A percentile compares a stretch with the other conserved stretches of the same genome.
phyloP scores from a whole-genome alignment of 495 filamentous ascomycete genomes.

The Daldinia decipiens region DNA sequence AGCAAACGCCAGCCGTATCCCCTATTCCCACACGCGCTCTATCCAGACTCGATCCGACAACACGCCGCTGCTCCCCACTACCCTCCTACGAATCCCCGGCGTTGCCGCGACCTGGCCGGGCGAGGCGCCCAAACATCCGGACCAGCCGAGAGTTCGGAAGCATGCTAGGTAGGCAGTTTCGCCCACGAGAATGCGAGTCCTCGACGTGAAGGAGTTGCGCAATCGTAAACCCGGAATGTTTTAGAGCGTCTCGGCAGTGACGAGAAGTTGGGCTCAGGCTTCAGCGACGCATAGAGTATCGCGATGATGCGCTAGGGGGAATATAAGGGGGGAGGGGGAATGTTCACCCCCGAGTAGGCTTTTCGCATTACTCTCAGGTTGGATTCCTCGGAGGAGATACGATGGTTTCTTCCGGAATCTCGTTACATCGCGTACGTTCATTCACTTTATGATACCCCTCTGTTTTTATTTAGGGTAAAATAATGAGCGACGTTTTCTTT shows the following conservation, averaged over 20 bases:
- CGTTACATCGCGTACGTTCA: not conserved
- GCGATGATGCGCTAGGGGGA: not conserved
- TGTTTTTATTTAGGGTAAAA: not conserved
- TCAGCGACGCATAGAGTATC: not conserved
- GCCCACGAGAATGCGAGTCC: conserved; percentile 2
- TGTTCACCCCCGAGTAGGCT: not conserved
- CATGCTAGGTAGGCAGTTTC: not conserved
- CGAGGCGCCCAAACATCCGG: not conserved
- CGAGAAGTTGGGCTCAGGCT: no score
- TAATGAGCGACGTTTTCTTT: not conserved
- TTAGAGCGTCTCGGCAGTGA: not conserved
- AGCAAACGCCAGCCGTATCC: conserved; percentile 14
- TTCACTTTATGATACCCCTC: not conserved
- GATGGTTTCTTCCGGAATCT: not conserved
- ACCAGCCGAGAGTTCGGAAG: not conserved
- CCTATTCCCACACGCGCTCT: conserved; percentile 17
- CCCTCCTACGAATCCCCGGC: conserved; percentile 33
- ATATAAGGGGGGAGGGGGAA: not conserved
- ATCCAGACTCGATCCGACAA: conserved; percentile 2
- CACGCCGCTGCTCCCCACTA: conserved; percentile 11
- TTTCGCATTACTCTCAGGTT: not conserved
- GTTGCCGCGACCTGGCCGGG: conserved; percentile 33
- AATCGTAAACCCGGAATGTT: not conserved
- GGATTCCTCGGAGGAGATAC: not conserved
- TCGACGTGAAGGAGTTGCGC: no score